Evolutionary conservation across 352 stramenopile genomes (phyloP), one percentile per base, ranked within the genome.

Genomic region (Bremia lactucae): DNA sequence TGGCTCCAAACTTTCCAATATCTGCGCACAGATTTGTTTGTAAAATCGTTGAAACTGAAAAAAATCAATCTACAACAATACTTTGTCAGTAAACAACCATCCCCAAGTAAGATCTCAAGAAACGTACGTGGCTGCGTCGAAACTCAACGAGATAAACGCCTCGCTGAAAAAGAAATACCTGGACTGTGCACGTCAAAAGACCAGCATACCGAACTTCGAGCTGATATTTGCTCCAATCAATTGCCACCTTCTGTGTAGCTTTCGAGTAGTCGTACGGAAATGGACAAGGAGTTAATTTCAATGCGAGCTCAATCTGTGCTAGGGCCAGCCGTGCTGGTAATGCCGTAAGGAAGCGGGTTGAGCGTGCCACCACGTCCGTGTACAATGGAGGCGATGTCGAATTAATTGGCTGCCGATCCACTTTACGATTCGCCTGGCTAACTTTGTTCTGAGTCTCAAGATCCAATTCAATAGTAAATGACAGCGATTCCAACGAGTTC

Each of bases 11-110:
- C 62, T 60, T 52, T 78, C 64, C 5, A 70, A 68, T 21, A 91
- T 65, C 19, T 74, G 65, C 9, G 62, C 59, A 24, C 74, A 77
- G 13, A 91, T 72, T 24, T 83, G 72, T 49, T 91, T 70, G 51
- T 88, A 91, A 42, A 89, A 91, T 33, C 79, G 72, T 51, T 92
- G 89, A 53, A 92, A 92, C 48, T 84, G 62, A 44, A 92, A 92
- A 37, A 89, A 87, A 49, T 92, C 79, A 9, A 89, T 53, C 76
- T 91, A 46, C 1, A 43, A 11, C 35, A 31, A 6, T 28, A 34
- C 16, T 39, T 50, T 13, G 33, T 64, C 26, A 64, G 13, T 21
- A 19, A 29, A 40, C 33, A 18, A 33, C 13, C 25, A 39, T 13
- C n/a, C 19, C 13, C 23, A 23, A 23, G 13, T 14, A 29, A 2